Evolutionary conservation across 2,329 filamentous ascomycete species (phyloP).

Genomic region (Amylocarpus encephaloides): DNA sequence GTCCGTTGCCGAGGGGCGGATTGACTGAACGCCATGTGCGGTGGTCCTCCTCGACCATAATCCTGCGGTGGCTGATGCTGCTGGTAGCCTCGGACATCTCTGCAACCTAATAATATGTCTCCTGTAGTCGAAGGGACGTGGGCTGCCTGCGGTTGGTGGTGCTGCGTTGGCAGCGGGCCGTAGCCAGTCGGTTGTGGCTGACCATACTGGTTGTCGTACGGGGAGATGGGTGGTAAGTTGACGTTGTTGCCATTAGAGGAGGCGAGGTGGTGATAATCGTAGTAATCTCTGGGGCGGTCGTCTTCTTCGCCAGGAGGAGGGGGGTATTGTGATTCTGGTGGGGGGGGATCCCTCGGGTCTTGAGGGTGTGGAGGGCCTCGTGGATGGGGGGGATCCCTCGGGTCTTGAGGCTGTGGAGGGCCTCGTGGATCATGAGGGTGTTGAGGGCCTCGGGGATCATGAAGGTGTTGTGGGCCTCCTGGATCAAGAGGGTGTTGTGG

Average conservation of each 20-base stretch:
- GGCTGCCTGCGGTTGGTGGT: slow-evolving; percentile 20
- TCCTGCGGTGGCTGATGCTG: neutral
- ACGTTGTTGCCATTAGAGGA: slow-evolving; percentile 22
- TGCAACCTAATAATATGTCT: too few species aligned
- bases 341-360: neutral
- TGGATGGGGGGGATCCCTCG: too few species aligned
- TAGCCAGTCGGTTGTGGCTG: slow-evolving; percentile 23
- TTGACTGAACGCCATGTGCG: slow-evolving; percentile 33
- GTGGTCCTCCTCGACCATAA: slow-evolving; percentile 7
- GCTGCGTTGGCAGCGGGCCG: slow-evolving; percentile 19
- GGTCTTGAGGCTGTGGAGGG: neutral
- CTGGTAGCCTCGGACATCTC: slow-evolving; percentile 20
- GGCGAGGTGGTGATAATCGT: slow-evolving; percentile 25
- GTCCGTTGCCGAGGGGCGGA: slow-evolving; percentile 54
- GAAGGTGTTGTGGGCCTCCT: too few species aligned
- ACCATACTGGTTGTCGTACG: slow-evolving; percentile 25
- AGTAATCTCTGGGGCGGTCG: slow-evolving; percentile 28
- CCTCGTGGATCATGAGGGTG: too few species aligned
- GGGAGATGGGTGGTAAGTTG: slow-evolving; percentile 29
- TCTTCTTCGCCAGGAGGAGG: slow-evolving; percentile 31
- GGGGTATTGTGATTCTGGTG: slow-evolving; percentile 18
- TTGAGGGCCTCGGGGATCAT: too few species aligned
- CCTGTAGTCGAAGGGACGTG: slow-evolving; percentile 17
- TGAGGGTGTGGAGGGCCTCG: neutral
- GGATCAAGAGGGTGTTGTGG: too few species aligned